Conservation (phyloP, 768 basidiomycete genomes). For the Suillus weaverae region DNA sequence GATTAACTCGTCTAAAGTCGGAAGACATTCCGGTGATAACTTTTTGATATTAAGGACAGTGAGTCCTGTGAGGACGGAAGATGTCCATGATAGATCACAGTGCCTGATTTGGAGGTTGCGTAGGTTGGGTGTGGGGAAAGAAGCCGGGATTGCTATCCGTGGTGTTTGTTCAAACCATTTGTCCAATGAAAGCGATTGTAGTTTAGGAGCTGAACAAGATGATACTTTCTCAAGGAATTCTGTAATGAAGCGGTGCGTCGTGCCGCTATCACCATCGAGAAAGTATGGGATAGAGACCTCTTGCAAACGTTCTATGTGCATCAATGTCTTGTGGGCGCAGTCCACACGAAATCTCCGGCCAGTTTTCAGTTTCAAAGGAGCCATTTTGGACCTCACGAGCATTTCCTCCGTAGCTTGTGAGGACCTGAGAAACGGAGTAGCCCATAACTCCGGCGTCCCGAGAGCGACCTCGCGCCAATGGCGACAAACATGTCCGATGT, state of each 20-base stretch:
- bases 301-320: conserved; percentile 35
- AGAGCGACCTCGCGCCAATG: conserved; percentile 44
- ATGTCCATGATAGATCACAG: conserved; percentile 38
- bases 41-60: conserved; percentile 37
- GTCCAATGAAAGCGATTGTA: conserved; percentile 32
- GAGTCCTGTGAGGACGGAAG: conserved; percentile 35
- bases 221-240: conserved; percentile 27
- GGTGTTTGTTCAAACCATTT: conserved; percentile 14
- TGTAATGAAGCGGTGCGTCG: conserved; percentile 20
- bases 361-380: conserved; percentile 23
- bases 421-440: conserved; percentile 33
- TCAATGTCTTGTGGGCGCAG: conserved; percentile 31
- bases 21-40: conserved; percentile 25
- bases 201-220: conserved; percentile 28
- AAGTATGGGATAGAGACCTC: conserved; percentile 29
- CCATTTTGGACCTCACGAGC: conserved; percentile 45
- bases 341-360: conserved; percentile 31
- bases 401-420: conserved; percentile 43
- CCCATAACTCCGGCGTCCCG: conserved; percentile 42
- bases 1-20: conserved; percentile 32
- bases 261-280: conserved; percentile 14
- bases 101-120: conserved; percentile 36
- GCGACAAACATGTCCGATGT: conserved; percentile 9
- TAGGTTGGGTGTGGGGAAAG: conserved; percentile 30
- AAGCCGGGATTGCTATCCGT: conserved; percentile 1